Conservation (phyloP, 257 asterid genomes). For the Jacaranda copaia region DNA sequence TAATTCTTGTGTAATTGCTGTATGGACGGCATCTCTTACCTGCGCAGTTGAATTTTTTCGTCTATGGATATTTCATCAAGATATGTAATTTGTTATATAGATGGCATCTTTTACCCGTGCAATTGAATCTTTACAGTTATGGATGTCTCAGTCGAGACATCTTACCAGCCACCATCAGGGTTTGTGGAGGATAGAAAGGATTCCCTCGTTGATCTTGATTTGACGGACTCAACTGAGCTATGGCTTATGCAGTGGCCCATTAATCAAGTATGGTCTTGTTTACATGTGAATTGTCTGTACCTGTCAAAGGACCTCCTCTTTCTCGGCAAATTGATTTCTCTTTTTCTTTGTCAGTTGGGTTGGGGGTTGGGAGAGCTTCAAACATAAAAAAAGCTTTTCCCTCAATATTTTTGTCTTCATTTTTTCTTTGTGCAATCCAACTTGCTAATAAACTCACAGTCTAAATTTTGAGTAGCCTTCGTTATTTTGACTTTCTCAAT, state of each 20-base stretch:
- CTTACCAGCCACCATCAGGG: constrained; percentile 55
- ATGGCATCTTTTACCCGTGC: background rate
- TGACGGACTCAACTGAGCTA: constrained; percentile 66
- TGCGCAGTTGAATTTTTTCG: too few species aligned
- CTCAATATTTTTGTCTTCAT: too few species aligned
- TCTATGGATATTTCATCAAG: too few species aligned
- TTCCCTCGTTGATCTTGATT: constrained; percentile 54
- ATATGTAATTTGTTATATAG: background rate
- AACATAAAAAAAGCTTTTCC: background rate
- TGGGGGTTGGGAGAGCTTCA: background rate
- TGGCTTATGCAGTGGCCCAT: constrained; percentile 85
- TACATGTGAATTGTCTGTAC: too few species aligned
- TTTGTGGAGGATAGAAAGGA: constrained; percentile 62
- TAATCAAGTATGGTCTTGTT: constrained; percentile 49
- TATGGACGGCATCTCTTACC: too few species aligned
- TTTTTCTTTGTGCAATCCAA: background rate
- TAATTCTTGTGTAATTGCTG: background rate
- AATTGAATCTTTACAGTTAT: constrained; percentile 26
- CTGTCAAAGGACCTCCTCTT: background rate
- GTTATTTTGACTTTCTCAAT: background rate
- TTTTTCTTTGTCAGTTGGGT: too few species aligned
- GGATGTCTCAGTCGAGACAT: constrained; percentile 30
- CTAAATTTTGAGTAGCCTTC: background rate
- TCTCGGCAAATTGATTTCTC: too few species aligned
- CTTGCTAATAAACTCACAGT: background rate